Evolutionary conservation across 495 filamentous ascomycete species (phyloP).

Genomic region (Pseudevernia furfuracea): DNA sequence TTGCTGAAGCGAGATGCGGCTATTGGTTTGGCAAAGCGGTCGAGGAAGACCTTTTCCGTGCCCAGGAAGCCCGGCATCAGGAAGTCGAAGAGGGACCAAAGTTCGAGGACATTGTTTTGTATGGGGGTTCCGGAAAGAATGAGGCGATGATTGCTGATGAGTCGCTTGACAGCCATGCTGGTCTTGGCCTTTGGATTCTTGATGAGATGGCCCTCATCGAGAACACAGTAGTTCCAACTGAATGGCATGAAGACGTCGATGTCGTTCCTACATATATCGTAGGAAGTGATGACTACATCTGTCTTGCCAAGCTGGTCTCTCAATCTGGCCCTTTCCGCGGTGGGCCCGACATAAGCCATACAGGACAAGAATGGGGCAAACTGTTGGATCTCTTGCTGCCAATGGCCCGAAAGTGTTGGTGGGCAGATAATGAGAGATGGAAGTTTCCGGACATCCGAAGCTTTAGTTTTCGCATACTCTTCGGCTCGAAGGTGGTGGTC

Average conservation of each 20-base stretch:
- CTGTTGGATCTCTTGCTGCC: slow-evolving; percentile 92
- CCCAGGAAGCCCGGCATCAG: slow-evolving; percentile 97
- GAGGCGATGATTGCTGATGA: slow-evolving; percentile 84
- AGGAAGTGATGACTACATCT: slow-evolving; percentile 93
- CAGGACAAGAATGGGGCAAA: slow-evolving; percentile 90
- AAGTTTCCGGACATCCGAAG: slow-evolving; percentile 66
- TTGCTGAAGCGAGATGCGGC: slow-evolving; percentile 90
- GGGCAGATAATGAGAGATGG: slow-evolving; percentile 94
- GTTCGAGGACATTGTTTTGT: slow-evolving; percentile 93
- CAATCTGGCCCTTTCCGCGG: slow-evolving; percentile 64
- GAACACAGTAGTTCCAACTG: slow-evolving; percentile 93
- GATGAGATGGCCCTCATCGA: slow-evolving; percentile 96
- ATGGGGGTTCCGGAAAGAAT: slow-evolving; percentile 97
- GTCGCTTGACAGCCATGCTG: slow-evolving; percentile 78
- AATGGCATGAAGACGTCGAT: slow-evolving; percentile 72
- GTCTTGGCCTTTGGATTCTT: slow-evolving; percentile 97
- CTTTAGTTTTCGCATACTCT: slow-evolving; percentile 72
- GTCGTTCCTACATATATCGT: slow-evolving; percentile 94
- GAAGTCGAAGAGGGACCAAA: slow-evolving; percentile 99
- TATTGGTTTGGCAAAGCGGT: slow-evolving; percentile 95
- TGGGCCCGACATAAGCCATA: slow-evolving; percentile 83
- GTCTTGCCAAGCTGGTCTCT: slow-evolving; percentile 60
- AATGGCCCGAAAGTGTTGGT: slow-evolving; percentile 94
- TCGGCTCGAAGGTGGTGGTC: slow-evolving; percentile 91
- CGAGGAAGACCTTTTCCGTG: slow-evolving; percentile 96